Conservation (phyloP, 73 alveolate genomes). For the Symbiodinium pilosum region DNA sequence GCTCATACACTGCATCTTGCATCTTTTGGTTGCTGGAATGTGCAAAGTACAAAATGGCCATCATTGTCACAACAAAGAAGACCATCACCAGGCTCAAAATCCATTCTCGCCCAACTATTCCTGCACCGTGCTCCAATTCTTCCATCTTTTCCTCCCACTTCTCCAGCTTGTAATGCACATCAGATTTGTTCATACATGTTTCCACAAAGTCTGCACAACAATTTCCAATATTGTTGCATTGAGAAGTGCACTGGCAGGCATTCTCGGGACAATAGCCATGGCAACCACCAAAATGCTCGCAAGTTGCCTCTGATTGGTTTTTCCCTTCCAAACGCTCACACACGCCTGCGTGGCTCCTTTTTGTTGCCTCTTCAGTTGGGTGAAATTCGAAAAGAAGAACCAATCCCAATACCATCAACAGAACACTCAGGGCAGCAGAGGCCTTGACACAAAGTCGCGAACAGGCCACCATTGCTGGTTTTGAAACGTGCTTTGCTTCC, state of each 20-base stretch:
- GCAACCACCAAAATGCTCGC: neutral
- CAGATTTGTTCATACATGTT: neutral
- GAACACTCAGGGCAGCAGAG: too few species aligned
- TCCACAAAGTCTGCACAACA: neutral
- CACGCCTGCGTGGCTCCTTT: neutral
- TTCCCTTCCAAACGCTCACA: neutral
- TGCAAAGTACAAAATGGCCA: neutral
- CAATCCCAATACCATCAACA: neutral
- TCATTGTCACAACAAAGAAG: neutral
- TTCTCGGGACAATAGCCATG: neutral
- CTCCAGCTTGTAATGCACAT: neutral
- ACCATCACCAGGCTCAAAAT: neutral
- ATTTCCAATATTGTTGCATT: neutral
- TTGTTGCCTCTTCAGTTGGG: neutral
- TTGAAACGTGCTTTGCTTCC: too few species aligned
- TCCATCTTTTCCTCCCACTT: neutral
- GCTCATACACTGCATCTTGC: neutral
- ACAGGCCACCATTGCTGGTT: neutral
- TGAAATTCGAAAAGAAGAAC: neutral
- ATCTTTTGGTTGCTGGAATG: neutral
- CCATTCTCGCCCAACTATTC: neutral
- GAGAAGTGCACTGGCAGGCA: neutral
- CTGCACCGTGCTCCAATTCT: neutral
- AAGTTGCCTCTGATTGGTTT: neutral
- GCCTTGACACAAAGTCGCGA: neutral